Evolutionary conservation across 2,329 filamentous ascomycete genomes (phyloP), one percentile per base, ranked within the genome.

Genomic region (Alternaria solani): DNA sequence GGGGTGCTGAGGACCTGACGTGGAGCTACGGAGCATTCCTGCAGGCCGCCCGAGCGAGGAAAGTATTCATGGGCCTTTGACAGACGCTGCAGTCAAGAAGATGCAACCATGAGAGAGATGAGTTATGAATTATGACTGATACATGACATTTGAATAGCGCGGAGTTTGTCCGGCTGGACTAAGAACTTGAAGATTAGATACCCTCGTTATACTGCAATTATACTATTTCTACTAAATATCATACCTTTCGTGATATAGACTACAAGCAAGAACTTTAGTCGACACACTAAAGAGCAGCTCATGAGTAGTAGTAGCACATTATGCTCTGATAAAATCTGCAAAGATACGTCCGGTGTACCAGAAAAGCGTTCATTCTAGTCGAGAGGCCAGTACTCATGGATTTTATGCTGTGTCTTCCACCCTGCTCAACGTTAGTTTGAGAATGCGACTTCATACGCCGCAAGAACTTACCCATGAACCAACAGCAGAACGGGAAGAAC

Each of bases 401-500:
- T 48, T 0, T 52, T 48, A 23, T 55, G 53, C 25, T 63, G 53
- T 16, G 53, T 55, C 16, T 63, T 63, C 60, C 60, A 63, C 23
- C 38, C 54, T 56, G 18, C 25, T 4, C 20, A 20, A 30, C 0
- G 43, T 55, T 8, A 55, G 34, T 34, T 42, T 28, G 20, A 8
- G 11, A n/a, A 55, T 5, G 12, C n/a, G 1, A 12, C 23, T 2
- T 23, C 0, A 8, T 7, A 3, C 39, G 36, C 48, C n/a, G 11
- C n/a, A 25, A 11, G 18, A 11, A 52, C 57, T 52, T 54, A 63
- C 75, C 59, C 73, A 81, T 76, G 41, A 79, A 80, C 58, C 72
- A 79, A 60, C 80, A 82, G n/a, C 74, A 75, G 25, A 86, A 63
- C 0, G 85, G 86, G 67, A 88, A 89, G 7, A 89, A 61, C 0